phyloP scores from a whole-genome alignment of 1,284 basidiomycete species.

The Cryptococcus deneoformans region DNA sequence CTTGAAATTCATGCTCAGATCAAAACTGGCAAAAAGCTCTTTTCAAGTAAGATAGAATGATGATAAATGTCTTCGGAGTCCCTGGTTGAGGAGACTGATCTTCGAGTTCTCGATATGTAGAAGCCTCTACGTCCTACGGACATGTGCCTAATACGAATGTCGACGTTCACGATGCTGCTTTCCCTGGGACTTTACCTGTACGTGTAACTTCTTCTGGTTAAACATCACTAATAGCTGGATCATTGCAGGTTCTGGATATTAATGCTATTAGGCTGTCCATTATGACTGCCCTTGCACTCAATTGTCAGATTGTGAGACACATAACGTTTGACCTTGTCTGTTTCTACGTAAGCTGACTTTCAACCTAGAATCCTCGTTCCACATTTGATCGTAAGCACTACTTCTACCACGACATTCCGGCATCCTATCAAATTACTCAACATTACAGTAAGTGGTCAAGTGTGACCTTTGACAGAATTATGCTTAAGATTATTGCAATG shows the following conservation, averaged over 20 bases:
- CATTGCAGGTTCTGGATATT: slow-evolving; percentile 66
- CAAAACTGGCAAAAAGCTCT: slow-evolving; percentile 67
- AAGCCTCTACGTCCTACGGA: slow-evolving; percentile 32
- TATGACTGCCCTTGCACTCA: slow-evolving; percentile 76
- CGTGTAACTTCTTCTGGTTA: slow-evolving; percentile 26
- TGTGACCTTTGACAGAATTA: not conserved
- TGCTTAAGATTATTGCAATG: slow-evolving; percentile 51
- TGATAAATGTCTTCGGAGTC: slow-evolving; percentile 1
- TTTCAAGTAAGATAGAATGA: slow-evolving; percentile 64
- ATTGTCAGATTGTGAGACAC: slow-evolving; percentile 58
- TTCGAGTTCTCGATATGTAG: slow-evolving; percentile 3
- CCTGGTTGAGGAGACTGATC: not conserved
- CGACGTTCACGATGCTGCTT: slow-evolving; percentile 81
- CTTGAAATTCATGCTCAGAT: slow-evolving; percentile 96
- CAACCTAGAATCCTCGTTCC: slow-evolving; percentile 59
- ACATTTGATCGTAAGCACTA: slow-evolving; percentile 98
- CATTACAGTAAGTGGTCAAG: slow-evolving; percentile 64
- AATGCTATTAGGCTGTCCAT: slow-evolving; percentile 78
- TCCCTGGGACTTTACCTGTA: slow-evolving; percentile 91
- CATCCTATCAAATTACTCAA: slow-evolving; percentile 97
- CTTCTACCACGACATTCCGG: slow-evolving; percentile 92
- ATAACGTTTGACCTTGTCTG: not conserved
- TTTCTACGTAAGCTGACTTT: not conserved
- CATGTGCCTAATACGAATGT: slow-evolving; percentile 61
- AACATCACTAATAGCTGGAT: not conserved